These are phyloP conservation scores for Globisporangium apiculatum DNA, from an alignment of 352 stramenopile species.

Conservation along the genomic window DNA sequence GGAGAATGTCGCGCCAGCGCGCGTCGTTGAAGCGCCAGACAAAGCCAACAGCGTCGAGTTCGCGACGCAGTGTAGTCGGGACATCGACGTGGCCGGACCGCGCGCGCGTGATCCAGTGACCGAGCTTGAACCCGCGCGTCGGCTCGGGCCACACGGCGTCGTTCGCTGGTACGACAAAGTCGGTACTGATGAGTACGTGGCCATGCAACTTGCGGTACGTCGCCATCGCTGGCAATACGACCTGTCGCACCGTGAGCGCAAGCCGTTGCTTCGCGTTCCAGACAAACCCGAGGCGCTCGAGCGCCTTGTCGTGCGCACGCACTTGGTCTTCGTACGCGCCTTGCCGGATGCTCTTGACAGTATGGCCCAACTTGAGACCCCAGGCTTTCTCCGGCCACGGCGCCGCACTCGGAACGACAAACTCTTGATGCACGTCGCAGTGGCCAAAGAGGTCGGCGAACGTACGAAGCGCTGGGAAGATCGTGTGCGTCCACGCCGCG, in stretches of 20 bases:
- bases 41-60: constrained; percentile 61
- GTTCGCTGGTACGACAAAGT: constrained; percentile 66
- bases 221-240: constrained; percentile 51
- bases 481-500: constrained; percentile 48
- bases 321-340: constrained; percentile 81
- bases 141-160: constrained; percentile 42
- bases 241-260: constrained; percentile 38
- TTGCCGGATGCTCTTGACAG: constrained; percentile 89
- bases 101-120: constrained; percentile 66
- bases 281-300: constrained; percentile 89
- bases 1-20: constrained; percentile 51
- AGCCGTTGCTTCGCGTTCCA: constrained; percentile 80
- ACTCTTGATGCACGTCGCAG: constrained; percentile 89
- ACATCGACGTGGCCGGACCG: constrained; percentile 40
- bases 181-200: constrained; percentile 43
- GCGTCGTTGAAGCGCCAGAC: constrained; percentile 70
- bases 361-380: constrained; percentile 83
- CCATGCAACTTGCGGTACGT: constrained; percentile 42
- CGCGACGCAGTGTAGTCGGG: constrained; percentile 24
- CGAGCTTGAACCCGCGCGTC: constrained; percentile 53
- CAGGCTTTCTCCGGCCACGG: constrained; percentile 81
- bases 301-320: constrained; percentile 46
- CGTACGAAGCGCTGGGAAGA: constrained; percentile 70
- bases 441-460: constrained; percentile 87
- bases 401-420: constrained; percentile 71